These are phyloP conservation scores for Ganoderma sinense DNA, from an alignment of 1,284 basidiomycete species.

Conservation along the genomic window DNA sequence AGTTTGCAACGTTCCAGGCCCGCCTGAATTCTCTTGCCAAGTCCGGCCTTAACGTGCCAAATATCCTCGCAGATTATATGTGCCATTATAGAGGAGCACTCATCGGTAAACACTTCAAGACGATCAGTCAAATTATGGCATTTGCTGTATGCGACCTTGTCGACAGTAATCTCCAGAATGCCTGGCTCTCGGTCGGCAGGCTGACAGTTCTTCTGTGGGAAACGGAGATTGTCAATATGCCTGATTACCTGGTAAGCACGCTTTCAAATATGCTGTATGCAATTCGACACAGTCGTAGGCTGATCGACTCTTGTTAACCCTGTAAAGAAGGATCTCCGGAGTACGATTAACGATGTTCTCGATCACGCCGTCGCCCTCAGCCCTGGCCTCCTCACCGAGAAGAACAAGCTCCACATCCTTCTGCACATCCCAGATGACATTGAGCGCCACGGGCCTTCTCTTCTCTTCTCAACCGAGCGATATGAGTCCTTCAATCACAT, in stretches of 20 bases:
- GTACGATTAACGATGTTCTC: slow-evolving; percentile 27
- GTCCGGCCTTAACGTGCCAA: slow-evolving; percentile 25
- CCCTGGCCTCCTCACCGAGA: slow-evolving; percentile 25
- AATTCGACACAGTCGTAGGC: too few species aligned
- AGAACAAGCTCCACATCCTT: slow-evolving; percentile 32
- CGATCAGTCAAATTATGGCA: slow-evolving; percentile 38
- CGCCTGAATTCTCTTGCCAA: slow-evolving; percentile 28
- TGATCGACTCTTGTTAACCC: background rate
- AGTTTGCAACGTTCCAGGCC: slow-evolving; percentile 28
- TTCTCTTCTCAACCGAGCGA: slow-evolving; percentile 33
- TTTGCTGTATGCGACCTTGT: slow-evolving; percentile 39
- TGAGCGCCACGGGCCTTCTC: slow-evolving; percentile 26
- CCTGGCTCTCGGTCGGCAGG: slow-evolving; percentile 34
- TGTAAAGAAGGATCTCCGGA: slow-evolving; percentile 6
- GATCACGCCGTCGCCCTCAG: slow-evolving; percentile 18
- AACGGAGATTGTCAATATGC: slow-evolving; percentile 33
- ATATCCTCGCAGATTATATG: slow-evolving; percentile 36
- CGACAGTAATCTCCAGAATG: slow-evolving; percentile 26
- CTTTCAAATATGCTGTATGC: too few species aligned
- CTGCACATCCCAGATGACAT: slow-evolving; percentile 25
- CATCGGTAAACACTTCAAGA: slow-evolving; percentile 44
- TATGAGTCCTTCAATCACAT: slow-evolving; percentile 34
- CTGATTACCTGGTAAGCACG: slow-evolving; percentile 34
- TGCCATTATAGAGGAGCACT: slow-evolving; percentile 35
- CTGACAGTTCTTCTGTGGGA: slow-evolving; percentile 40